Base-by-base conservation (phyloP, 2,329 filamentous ascomycete species). In the Epichloe hybrida region DNA sequence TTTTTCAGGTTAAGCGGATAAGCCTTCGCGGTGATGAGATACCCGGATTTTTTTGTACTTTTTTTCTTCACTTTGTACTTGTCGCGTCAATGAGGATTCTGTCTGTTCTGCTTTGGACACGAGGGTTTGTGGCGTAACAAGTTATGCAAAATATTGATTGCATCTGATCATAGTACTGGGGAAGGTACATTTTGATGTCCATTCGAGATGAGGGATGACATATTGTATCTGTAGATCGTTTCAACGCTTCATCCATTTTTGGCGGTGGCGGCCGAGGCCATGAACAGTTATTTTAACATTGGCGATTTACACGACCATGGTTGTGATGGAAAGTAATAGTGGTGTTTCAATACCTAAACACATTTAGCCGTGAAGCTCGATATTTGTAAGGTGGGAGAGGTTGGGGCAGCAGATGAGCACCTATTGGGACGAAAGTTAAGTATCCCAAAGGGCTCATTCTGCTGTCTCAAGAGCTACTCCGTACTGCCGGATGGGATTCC, bases 21-120 rank as follows among this genome's bases (percentile, higher is more conserved):
- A 36, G 43, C 39, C 46, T 35, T 34, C 44, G 56, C 59, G 56
- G 57, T 58, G 58, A 42, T 38, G 21, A 59, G 62, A 66, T 66
- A 66, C 63, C 64, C 64, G 55, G 35, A 42, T 35, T 52, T 45
- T 23, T 46, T 37, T 23, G 21, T 39, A 15, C 36, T 40, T 40
- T 37, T 42, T 42, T 37, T 27, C 7, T 7, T 9, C 13, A 39
- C 23, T 40, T 50, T 50, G 43, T 44, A 27, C 58, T 58, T 59
- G 52, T 61, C 56, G 58, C 57, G 38, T 40, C 31, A 41, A 42
- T 11, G 36, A 36, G 42, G 39, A 20, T 41, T 40, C 38, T 7
- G 27, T 52, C 27, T 52, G 47, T 44, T 48, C 45, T 31, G 36
- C 41, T 50, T 52, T 50, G 50, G 50, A 52, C 46, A 51, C 37